Base-by-base conservation (phyloP, 1,284 basidiomycete genomes). In the Pyrrhoderma noxium region DNA sequence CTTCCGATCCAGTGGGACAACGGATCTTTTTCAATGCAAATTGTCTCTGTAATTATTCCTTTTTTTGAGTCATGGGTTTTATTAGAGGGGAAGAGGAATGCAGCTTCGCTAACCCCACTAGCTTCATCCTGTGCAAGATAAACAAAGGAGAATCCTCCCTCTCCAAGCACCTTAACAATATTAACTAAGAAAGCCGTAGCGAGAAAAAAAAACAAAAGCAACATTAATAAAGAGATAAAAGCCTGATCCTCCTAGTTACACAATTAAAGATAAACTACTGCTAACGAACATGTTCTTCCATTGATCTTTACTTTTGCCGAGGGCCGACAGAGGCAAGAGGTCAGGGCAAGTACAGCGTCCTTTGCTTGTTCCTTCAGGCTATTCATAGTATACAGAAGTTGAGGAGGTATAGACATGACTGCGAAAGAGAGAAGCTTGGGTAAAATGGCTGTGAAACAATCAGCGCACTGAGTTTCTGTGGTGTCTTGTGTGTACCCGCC, bases 21-120 rank as follows among this genome's bases (percentile, higher is more conserved):
- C 90, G 77, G 63, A 95, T 93, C 72, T 95, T 96, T 72, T 97
- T 97, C 56, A 97, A 72, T 0, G 93, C 93, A 61, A 94, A 96
- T 71, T 89, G 79, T 56, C 91, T 78, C 76, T 91, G 68, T 49
- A 47, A 14, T 22, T 22, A 8, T 36, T 14, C 39, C 34, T 40
- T 42, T 34, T 19, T 50, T 54, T 37, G 52, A 38, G 23, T 11
- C 27, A 5, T 31, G 27, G 7, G 11, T 5, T n/a, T n/a, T n/a
- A n/a, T n/a, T n/a, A n/a, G n/a, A n/a, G n/a, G n/a, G n/a, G n/a
- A n/a, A n/a, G n/a, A n/a, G n/a, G n/a, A n/a, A n/a, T 31, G 11
- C 27, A 31, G 27, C 11, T 11, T 31, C 11, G n/a, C 60, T 18
- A 18, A 89, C 85, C 41, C 85, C 86, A 60, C 85, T 89, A 55